Base-by-base conservation (phyloP, 2,329 filamentous ascomycete genomes). In the Microsporum ferrugineum region DNA sequence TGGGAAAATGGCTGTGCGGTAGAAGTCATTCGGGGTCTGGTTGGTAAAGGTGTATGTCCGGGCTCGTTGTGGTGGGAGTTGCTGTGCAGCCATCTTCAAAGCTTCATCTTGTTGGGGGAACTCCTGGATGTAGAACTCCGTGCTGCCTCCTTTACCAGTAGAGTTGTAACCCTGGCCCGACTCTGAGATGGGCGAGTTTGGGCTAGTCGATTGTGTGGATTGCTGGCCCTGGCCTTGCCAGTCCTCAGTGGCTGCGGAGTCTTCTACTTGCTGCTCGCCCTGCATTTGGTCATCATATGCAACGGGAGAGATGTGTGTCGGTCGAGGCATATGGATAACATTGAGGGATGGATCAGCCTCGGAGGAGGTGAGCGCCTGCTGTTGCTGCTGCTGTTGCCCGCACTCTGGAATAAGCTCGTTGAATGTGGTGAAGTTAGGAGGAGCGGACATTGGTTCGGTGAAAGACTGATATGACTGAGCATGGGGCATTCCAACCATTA, bases 1-100 rank as follows among this genome's bases (percentile, higher is more conserved):
- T 57, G 55, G 38, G 34, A 38, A 41, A 39, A 57, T 57, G 55
- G 55, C 55, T 27, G 38, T 38, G 55, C 55, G 55, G 55, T 58
- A 61, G 38, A 72, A 75, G 64, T 76, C 71, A 63, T 70, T 73
- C 55, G 74, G 71, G 34, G 75, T 75, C 56, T 71, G 70, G 63
- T 77, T 76, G 60, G 74, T 71, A 60, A 78, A 78, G 8, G 73
- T 74, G 63, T 76, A 78, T 53, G 68, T 72, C 66, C 76, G 76
- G 5, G 73, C 72, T 65, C 72, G 73, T 61, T 76, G 73, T 27
- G 70, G 70, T 33, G 71, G 66, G 57, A 77, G 67, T 61, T 76
- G 74, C 60, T 77, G 73, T n/a, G 75, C 71, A 51, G 72, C 70
- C 62, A 72, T 73, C 27, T 72, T 72, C 63, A 76, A 73, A n/a